Conservation (phyloP, 2,329 filamentous ascomycete species). For the Fusarium sp. region DNA sequence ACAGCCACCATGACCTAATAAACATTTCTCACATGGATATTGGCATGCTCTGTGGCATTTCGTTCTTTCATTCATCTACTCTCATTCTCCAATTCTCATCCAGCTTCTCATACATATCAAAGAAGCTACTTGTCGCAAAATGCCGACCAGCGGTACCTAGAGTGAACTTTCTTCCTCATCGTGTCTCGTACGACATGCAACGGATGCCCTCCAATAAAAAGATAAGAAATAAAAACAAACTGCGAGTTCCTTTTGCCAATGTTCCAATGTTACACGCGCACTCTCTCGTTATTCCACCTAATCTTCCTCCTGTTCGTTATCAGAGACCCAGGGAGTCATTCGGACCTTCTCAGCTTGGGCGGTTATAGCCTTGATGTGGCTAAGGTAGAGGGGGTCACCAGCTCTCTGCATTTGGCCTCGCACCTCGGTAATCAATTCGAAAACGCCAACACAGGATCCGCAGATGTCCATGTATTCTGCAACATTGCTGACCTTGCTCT, state of each 20-base stretch:
- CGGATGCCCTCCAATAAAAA: background rate
- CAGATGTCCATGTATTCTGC: conserved; percentile 20
- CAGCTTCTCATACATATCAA: background rate
- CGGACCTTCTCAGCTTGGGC: conserved; percentile 17
- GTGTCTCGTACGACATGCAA: background rate
- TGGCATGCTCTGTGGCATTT: background rate
- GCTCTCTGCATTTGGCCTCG: background rate
- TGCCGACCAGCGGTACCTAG: background rate
- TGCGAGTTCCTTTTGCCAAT: background rate
- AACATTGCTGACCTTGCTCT: conserved; percentile 13
- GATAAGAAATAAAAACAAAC: background rate
- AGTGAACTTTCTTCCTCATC: background rate
- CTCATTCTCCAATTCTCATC: background rate
- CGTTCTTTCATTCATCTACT: background rate
- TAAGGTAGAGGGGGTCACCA: conserved; percentile 16
- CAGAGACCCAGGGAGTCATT: conserved; percentile 3
- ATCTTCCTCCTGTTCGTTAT: conserved; percentile 5
- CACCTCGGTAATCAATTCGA: conserved; percentile 5
- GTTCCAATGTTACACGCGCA: background rate
- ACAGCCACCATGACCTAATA: background rate
- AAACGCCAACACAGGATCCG: conserved; percentile 4
- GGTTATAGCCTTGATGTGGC: conserved; percentile 9
- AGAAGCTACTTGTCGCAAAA: background rate
- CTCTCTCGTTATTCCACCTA: background rate
- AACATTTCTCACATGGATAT: background rate